Evolutionary conservation across 495 filamentous ascomycete species (phyloP).

Genomic region (Acidomyces sp.): DNA sequence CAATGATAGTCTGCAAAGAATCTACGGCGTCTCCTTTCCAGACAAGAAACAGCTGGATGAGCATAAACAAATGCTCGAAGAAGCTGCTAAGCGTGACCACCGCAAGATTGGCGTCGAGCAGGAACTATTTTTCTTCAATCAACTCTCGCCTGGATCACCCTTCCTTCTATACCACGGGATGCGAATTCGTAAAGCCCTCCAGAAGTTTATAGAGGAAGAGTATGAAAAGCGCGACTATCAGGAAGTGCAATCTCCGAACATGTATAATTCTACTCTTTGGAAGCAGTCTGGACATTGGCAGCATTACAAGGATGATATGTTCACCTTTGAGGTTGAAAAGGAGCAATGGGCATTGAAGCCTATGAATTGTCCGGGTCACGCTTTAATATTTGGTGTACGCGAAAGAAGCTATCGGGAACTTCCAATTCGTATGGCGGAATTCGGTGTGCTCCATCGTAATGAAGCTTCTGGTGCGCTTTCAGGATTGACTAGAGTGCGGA

Average conservation of each 20-base stretch:
- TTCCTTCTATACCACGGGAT: slow-evolving; percentile 79
- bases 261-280: slow-evolving; percentile 86
- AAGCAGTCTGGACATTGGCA: slow-evolving; percentile 89
- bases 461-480: slow-evolving; percentile 85
- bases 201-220: slow-evolving; percentile 64
- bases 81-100: slow-evolving; percentile 92
- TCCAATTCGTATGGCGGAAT: slow-evolving; percentile 83
- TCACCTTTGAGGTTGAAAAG: slow-evolving; percentile 82
- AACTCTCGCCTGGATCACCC: slow-evolving; percentile 76
- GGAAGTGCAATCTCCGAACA: slow-evolving; percentile 91
- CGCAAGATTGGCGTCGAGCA: slow-evolving; percentile 82
- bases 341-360: slow-evolving; percentile 78
- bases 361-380: slow-evolving; percentile 95
- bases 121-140: slow-evolving; percentile 93
- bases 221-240: slow-evolving; percentile 92
- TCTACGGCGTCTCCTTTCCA: slow-evolving; percentile 92
- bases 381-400: slow-evolving; percentile 60
- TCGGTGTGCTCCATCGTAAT: slow-evolving; percentile 88
- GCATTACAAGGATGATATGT: slow-evolving; percentile 96
- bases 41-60: slow-evolving; percentile 87
- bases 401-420: slow-evolving; percentile 78
- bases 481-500: slow-evolving; percentile 78
- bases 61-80: slow-evolving; percentile 84
- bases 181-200: slow-evolving; percentile 79
- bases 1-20: slow-evolving; percentile 88